These are phyloP conservation scores for Saccharomycopsis amapae DNA, from an alignment of 805 yeast species.

Conservation along the genomic window DNA sequence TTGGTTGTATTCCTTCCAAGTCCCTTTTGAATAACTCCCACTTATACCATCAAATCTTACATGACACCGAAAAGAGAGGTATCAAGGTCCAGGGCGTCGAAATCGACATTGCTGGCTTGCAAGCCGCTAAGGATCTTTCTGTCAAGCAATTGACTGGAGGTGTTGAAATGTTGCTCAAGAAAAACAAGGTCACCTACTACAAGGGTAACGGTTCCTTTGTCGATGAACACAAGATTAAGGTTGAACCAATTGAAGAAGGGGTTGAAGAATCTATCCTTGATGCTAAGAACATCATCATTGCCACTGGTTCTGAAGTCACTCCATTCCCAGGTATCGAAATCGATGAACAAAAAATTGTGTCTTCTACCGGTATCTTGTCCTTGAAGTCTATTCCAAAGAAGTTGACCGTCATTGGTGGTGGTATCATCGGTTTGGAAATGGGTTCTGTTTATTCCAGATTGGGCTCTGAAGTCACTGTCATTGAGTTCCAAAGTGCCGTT, in stretches of 20 bases:
- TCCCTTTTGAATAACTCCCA: slow-evolving; percentile 93
- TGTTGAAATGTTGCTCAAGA: slow-evolving; percentile 89
- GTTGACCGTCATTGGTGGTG: slow-evolving; percentile 94
- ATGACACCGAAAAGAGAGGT: slow-evolving; percentile 83
- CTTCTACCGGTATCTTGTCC: slow-evolving; percentile 87
- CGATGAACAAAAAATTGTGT: slow-evolving; percentile 94
- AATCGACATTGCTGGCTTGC: slow-evolving; percentile 71
- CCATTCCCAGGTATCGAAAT: slow-evolving; percentile 97
- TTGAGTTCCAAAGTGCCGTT: slow-evolving; percentile 83
- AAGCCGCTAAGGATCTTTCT: slow-evolving; percentile 86
- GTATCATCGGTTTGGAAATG: slow-evolving; percentile 99
- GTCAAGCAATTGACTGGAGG: slow-evolving; percentile 90
- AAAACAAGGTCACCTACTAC: slow-evolving; percentile 88
- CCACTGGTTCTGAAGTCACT: slow-evolving; percentile 97
- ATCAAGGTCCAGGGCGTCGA: slow-evolving; percentile 75
- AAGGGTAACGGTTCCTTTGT: slow-evolving; percentile 89
- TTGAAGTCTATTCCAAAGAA: slow-evolving; percentile 88
- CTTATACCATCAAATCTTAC: slow-evolving; percentile 78
- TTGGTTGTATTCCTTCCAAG: slow-evolving; percentile 98
- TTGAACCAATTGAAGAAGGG: slow-evolving; percentile 79
- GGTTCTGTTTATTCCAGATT: slow-evolving; percentile 95
- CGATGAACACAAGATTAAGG: slow-evolving; percentile 69
- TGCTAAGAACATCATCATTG: slow-evolving; percentile 86
- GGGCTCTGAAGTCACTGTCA: slow-evolving; percentile 90
- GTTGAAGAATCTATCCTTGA: slow-evolving; percentile 61